Conservation (phyloP, 2,329 filamentous ascomycete species). For the Diaporthe citrichinensis region DNA sequence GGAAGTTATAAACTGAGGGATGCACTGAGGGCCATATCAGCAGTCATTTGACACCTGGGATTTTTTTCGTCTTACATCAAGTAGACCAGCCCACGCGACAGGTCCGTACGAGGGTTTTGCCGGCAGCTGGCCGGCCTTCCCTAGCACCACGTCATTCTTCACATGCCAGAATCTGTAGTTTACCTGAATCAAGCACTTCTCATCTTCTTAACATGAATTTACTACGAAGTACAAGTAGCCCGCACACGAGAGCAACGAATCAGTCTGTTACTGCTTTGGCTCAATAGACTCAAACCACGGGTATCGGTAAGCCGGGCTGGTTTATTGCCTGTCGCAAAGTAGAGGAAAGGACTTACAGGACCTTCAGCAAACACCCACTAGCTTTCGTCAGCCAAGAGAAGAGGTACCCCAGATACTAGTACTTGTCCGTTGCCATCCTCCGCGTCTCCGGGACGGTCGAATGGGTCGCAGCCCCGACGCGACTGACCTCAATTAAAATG, state of each 20-base stretch:
- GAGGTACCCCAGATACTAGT: neutral
- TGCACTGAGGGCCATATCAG: neutral
- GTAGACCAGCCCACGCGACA: conserved; percentile 21
- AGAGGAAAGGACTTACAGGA: neutral
- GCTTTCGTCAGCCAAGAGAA: conserved; percentile 11
- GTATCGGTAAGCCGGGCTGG: neutral
- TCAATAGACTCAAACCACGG: neutral
- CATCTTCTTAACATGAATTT: neutral
- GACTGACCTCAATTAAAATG: neutral
- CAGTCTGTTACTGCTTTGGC: neutral
- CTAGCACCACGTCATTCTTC: conserved; percentile 30
- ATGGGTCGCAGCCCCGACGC: neutral
- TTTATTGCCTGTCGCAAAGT: neutral
- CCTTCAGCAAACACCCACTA: neutral
- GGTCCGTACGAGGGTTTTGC: neutral
- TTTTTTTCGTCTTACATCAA: neutral
- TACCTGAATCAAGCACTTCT: neutral
- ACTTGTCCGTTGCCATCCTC: neutral
- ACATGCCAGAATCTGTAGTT: conserved; percentile 5
- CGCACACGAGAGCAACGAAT: neutral
- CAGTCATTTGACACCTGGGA: neutral
- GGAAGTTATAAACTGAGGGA: neutral
- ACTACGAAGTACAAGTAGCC: no score
- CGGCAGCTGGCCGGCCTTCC: neutral
- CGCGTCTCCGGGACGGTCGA: conserved; percentile 29